Percentiles rank a stretch among this genome's conserved stretches.
phyloP scores from a whole-genome alignment of 192 early-diverging fungal species.

The Backusella liffmaniae region DNA sequence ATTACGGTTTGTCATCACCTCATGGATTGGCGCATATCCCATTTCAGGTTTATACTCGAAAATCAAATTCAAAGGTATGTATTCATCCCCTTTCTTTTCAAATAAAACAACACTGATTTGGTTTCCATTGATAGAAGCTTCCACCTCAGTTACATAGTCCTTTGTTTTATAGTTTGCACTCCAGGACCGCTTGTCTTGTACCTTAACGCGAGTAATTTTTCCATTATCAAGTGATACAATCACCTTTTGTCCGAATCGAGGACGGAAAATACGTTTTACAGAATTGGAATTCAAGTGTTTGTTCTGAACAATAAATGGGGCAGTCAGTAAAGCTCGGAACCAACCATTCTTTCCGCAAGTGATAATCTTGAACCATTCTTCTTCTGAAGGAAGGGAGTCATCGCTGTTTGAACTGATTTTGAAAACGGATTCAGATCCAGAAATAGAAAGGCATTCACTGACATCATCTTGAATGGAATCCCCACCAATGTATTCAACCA shows the following conservation, averaged over 20 bases:
- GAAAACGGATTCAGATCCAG: conserved; percentile 50
- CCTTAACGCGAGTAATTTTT: conserved; percentile 45
- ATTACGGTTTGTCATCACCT: conserved; percentile 81
- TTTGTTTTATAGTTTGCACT: conserved; percentile 50
- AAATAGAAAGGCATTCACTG: conserved; percentile 42
- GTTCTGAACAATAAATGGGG: conserved; percentile 77
- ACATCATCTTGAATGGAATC: conserved; percentile 28
- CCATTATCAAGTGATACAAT: conserved; percentile 31
- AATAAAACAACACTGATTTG: conserved; percentile 61
- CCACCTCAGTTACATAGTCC: conserved; percentile 45
- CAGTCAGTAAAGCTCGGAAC: conserved; percentile 81
- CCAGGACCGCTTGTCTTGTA: conserved; percentile 53
- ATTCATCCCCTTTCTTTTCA: conserved; percentile 59
- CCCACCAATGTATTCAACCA: conserved; percentile 77
- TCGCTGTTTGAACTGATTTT: conserved; percentile 52
- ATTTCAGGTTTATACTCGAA: conserved; percentile 81
- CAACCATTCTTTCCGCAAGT: conserved; percentile 74
- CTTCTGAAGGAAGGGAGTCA: conserved; percentile 50
- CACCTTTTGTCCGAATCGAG: conserved; percentile 58
- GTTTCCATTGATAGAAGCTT: conserved; percentile 49
- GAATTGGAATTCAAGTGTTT: conserved; percentile 65
- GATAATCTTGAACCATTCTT: conserved; percentile 70
- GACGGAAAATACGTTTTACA: conserved; percentile 59
- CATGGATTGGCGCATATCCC: conserved; percentile 84
- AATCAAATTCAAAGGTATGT: conserved; percentile 75